These are phyloP conservation scores for Begonia loranthoides DNA, from an alignment of 306 rosid species.

Conservation along the genomic window DNA sequence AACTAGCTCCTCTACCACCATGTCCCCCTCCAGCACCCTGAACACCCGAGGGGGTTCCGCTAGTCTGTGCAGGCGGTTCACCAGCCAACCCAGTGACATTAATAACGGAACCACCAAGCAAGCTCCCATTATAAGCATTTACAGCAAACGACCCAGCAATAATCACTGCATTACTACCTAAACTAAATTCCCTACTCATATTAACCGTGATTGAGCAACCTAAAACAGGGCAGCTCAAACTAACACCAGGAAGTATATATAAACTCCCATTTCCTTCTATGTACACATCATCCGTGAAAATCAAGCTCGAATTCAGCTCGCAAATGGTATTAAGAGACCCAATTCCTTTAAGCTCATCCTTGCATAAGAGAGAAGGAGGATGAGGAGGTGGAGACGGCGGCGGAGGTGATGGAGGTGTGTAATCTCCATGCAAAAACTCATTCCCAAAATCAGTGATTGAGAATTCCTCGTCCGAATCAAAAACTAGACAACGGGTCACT, in stretches of 20 bases:
- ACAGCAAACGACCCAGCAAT: slow-evolving; percentile 25
- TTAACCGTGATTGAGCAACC: slow-evolving; percentile 66
- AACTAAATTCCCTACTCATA: slow-evolving; percentile 39
- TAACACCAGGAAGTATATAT: slow-evolving; percentile 44
- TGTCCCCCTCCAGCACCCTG: slow-evolving; percentile 93
- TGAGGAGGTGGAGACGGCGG: slow-evolving; percentile 68
- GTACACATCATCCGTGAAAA: slow-evolving; percentile 41
- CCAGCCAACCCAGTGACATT: slow-evolving; percentile 71
- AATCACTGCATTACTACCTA: slow-evolving; percentile 31
- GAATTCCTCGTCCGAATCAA: slow-evolving; percentile 23
- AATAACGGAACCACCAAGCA: slow-evolving; percentile 25
- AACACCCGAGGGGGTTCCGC: slow-evolving; percentile 73
- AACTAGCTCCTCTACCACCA: slow-evolving; percentile 94
- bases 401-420: slow-evolving; percentile 80
- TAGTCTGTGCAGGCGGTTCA: slow-evolving; percentile 64
- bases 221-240: slow-evolving; percentile 42
- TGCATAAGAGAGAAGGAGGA: slow-evolving; percentile 66
- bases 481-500: slow-evolving; percentile 12
- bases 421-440: slow-evolving; percentile 46
- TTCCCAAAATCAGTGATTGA: slow-evolving; percentile 32
- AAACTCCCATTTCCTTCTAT: slow-evolving; percentile 75
- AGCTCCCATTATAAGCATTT: slow-evolving; percentile 25
- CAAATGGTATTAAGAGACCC: slow-evolving; percentile 67
- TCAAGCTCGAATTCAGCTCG: slow-evolving; percentile 46
- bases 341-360: slow-evolving; percentile 43